Evolutionary conservation across 495 filamentous ascomycete species (phyloP), one percentile per base, ranked within the genome.

Genomic region (Penicillium diatomitis): DNA sequence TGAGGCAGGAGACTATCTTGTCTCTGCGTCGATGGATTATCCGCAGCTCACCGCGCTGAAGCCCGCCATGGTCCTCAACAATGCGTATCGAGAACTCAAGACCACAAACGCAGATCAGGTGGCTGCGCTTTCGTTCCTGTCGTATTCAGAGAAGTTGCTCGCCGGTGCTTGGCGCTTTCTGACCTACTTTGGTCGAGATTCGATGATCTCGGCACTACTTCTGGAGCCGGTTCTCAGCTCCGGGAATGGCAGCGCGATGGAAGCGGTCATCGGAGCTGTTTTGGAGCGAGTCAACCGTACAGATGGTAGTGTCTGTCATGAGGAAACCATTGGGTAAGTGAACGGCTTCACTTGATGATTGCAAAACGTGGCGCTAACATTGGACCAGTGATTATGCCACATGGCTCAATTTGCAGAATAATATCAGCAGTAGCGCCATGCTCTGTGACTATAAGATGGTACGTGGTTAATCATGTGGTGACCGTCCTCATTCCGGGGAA

Each of bases 121-220:
- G 2, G 65, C 62, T 4, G 78, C 81, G 1, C 70, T 83, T 4
- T 73, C 81, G 1, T 84, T 85, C 57, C 52, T 85, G 27, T 83
- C 81, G 4, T 85, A 81, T 57, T 77, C 67, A 0, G 68, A 73
- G 11, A 85, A 85, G 46, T 60, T 85, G 5, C 64, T 82, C 2
- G 81, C 81, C 7, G 81, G 81, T 10, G 77, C 78, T n/a, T 85
- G 81, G 81, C 65, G 80, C 8, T 85, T 83, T 49, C 56, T 85
- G 46, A 85, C 80, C 1, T 85, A 85, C 50, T 85, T 84, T 62
- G 81, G 81, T 3, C 73, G 81, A 4, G 81, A 85, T 52, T 78
- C 73, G 38, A 79, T 85, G 67, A 80, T 85, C 42, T 71, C 77
- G 0, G 60, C 74, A 28, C 67, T 85, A 8, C 64, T 84, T 3